These are phyloP conservation scores for Leccinum insolens DNA, from an alignment of 1,284 basidiomycete genomes.

Conservation along the genomic window DNA sequence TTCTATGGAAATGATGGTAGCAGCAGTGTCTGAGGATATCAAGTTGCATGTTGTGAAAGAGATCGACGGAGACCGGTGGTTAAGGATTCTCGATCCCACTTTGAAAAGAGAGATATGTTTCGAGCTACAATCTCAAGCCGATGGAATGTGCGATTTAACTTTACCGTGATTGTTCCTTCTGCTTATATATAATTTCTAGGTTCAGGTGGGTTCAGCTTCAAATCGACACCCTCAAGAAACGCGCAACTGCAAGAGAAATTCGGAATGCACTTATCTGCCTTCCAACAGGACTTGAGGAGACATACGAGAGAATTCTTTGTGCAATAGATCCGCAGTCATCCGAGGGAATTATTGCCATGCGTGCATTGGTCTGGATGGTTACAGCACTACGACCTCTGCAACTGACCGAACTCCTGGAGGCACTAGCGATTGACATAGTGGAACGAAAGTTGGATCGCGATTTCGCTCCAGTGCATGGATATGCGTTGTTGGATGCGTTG, in stretches of 20 bases:
- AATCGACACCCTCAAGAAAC: constrained; percentile 11
- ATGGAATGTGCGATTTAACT: constrained; percentile 9
- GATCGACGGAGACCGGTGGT: constrained; percentile 8
- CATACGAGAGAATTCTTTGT: constrained; percentile 11
- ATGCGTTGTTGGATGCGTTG: constrained; percentile 10
- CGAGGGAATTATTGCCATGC: neutral
- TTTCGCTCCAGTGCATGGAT: constrained; percentile 1
- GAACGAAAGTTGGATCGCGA: neutral
- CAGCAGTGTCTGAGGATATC: neutral
- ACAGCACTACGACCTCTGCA: constrained; percentile 1
- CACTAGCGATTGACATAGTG: constrained; percentile 10
- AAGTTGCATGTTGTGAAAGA: neutral
- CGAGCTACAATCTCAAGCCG: constrained; percentile 2
- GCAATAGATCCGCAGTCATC: neutral
- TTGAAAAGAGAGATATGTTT: constrained; percentile 3
- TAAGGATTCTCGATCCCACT: neutral
- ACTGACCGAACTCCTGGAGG: constrained; percentile 12
- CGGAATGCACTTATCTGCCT: constrained; percentile 1
- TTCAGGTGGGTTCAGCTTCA: constrained; percentile 15
- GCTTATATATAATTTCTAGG: neutral
- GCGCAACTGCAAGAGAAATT: constrained; percentile 4
- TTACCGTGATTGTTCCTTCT: neutral
- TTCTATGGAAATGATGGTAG: neutral
- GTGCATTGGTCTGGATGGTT: constrained; percentile 13
- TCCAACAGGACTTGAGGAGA: constrained; percentile 9